These are phyloP conservation scores for Fusarium begoniae DNA, from an alignment of 2,329 filamentous ascomycete species.

Conservation along the genomic window DNA sequence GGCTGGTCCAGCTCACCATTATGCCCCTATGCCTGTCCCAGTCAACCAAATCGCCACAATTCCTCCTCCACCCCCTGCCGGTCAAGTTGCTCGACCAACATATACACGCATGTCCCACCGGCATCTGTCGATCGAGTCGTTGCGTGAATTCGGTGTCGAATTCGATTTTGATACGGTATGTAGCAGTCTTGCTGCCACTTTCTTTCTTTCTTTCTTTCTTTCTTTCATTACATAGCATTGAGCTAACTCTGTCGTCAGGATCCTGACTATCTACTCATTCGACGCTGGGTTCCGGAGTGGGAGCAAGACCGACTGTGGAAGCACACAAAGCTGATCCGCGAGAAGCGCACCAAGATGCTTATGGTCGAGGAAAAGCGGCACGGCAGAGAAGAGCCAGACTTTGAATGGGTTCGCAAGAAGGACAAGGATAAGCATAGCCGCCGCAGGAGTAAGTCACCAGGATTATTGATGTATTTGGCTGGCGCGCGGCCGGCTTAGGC, in stretches of 20 bases:
- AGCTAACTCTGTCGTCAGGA: constrained; percentile 59
- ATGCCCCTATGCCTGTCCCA: background rate
- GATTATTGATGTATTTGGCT: constrained; percentile 66
- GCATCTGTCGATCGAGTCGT: constrained; percentile 70
- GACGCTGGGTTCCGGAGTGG: constrained; percentile 75
- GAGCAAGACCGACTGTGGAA: constrained; percentile 78
- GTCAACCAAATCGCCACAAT: constrained; percentile 9
- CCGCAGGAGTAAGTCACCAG: constrained; percentile 67
- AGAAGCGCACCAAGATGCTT: constrained; percentile 59
- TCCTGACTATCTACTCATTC: constrained; percentile 76
- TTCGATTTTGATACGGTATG: constrained; percentile 67
- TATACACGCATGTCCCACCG: constrained; percentile 71
- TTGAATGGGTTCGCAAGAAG: constrained; percentile 68
- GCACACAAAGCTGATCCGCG: constrained; percentile 73
- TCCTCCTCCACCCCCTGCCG: background rate
- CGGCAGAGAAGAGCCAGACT: constrained; percentile 56
- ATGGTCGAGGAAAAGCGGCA: constrained; percentile 59
- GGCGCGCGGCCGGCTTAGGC: constrained; percentile 56
- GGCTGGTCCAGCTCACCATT: constrained; percentile 5
- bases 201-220: too few relatives aligned
- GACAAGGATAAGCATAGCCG: constrained; percentile 57
- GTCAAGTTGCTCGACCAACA: constrained; percentile 54
- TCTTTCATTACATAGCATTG: background rate
- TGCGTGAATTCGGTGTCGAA: constrained; percentile 64
- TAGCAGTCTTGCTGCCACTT: background rate